These are phyloP conservation scores for Edaphochlamys debaryana DNA, from an alignment of 139 green algal species.

Conservation along the genomic window DNA sequence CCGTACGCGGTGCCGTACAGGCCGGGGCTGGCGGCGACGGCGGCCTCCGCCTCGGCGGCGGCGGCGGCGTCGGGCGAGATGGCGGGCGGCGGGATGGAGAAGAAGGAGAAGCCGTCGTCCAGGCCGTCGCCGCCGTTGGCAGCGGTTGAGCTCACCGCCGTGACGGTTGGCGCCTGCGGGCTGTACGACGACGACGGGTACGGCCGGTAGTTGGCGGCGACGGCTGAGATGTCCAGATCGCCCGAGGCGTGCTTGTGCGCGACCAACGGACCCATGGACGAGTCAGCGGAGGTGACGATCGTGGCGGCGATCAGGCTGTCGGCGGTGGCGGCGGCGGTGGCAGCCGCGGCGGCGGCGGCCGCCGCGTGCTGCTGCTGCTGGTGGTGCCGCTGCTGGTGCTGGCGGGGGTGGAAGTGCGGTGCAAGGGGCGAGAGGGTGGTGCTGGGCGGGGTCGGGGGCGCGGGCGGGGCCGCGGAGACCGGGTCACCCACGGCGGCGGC, in stretches of 20 bases:
- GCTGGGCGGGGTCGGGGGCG: background rate
- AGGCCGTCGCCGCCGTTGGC: background rate
- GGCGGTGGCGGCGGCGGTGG: background rate
- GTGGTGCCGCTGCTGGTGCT: background rate
- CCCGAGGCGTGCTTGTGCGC: constrained; percentile 37
- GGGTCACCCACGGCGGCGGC: background rate
- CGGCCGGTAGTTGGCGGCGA: constrained; percentile 29
- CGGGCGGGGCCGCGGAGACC: background rate
- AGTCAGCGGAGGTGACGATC: background rate
- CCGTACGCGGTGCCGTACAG: constrained; percentile 13
- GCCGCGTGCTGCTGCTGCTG: background rate
- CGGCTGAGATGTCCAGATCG: constrained; percentile 29
- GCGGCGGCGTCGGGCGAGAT: background rate
- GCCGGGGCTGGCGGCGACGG: background rate
- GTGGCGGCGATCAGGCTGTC: background rate
- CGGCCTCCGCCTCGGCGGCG: background rate
- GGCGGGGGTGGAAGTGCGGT: background rate
- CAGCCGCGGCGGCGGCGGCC: background rate
- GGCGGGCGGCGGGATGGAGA: constrained; percentile 31
- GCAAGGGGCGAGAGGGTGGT: background rate
- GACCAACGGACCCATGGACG: background rate
- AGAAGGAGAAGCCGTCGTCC: constrained; percentile 32
- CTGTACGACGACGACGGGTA: background rate
- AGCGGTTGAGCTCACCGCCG: background rate
- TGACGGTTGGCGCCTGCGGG: background rate